phyloP scores from a whole-genome alignment of 148 eudicot species.

The Cornus controversa region DNA sequence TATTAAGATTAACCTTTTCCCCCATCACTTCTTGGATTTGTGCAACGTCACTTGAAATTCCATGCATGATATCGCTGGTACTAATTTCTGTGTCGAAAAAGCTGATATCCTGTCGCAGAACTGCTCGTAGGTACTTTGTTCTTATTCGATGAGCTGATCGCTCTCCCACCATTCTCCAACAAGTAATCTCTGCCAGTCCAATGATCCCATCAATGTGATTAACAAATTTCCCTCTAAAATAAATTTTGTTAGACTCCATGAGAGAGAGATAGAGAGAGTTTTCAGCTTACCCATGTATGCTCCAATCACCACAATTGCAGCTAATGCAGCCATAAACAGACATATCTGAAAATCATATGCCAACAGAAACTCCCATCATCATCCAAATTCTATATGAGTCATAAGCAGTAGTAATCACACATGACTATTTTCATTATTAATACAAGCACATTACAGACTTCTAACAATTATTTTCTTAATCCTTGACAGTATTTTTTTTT shows the following conservation, averaged over 20 bases:
- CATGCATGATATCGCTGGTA: slow-evolving; percentile 54
- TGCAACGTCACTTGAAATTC: slow-evolving; percentile 54
- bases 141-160: slow-evolving; percentile 49
- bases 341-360: slow-evolving; percentile 30
- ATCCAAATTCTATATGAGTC: too few relatives aligned
- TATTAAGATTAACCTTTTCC: slow-evolving; percentile 33
- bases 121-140: slow-evolving; percentile 42
- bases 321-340: slow-evolving; percentile 38
- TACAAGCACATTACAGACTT: too few relatives aligned
- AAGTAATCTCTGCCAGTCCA: slow-evolving; percentile 36
- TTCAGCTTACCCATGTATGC: slow-evolving; percentile 41
- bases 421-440: too few relatives aligned
- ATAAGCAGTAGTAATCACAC: too few relatives aligned
- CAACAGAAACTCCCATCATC: too few relatives aligned
- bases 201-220: neutral
- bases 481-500: too few relatives aligned
- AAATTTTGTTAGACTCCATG: neutral
- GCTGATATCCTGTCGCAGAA: slow-evolving; percentile 41
- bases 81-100: slow-evolving; percentile 46
- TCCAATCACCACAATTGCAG: slow-evolving; percentile 41
- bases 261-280: neutral
- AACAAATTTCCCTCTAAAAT: neutral
- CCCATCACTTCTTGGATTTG: slow-evolving; percentile 63
- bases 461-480: too few relatives aligned
- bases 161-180: slow-evolving; percentile 55